A percentile compares a stretch with the other conserved stretches of the same genome.
phyloP scores from a whole-genome alignment of 2,329 filamentous ascomycete genomes.

The Akanthomyces uredinophilus region DNA sequence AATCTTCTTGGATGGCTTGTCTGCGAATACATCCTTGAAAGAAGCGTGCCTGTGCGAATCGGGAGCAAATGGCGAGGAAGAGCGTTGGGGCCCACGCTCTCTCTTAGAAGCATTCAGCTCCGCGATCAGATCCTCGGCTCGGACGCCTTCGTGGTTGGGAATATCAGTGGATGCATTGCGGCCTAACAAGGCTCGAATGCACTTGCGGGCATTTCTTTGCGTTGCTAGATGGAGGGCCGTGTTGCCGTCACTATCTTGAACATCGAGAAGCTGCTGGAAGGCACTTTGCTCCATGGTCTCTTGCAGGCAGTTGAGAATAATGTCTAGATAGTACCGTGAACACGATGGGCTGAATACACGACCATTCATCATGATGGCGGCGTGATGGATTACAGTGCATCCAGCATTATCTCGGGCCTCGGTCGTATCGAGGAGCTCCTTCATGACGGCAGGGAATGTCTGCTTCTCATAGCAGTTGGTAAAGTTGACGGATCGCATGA shows the following conservation, averaged over 20 bases:
- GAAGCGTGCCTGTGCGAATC: conserved; percentile 54
- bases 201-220: conserved; percentile 81
- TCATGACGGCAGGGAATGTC: conserved; percentile 79
- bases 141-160: conserved; percentile 73
- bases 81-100: conserved; percentile 64
- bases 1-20: conserved; percentile 37
- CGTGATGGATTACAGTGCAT: conserved; percentile 90
- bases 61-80: conserved; percentile 66
- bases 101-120: conserved; percentile 65
- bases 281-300: conserved; percentile 71
- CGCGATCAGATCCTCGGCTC: conserved; percentile 79
- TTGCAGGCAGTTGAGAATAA: conserved; percentile 79
- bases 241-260: conserved; percentile 81
- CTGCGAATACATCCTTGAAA: conserved; percentile 46
- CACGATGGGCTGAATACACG: conserved; percentile 79
- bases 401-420: conserved; percentile 73
- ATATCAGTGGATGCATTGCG: conserved; percentile 82
- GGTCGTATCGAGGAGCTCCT: conserved; percentile 77
- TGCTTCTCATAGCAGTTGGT: conserved; percentile 96
- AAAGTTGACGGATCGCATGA: conserved; percentile 92
- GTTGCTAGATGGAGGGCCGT: conserved; percentile 74
- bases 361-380: conserved; percentile 79
- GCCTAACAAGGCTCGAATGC: conserved; percentile 71
- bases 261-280: conserved; percentile 73
- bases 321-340: conserved; percentile 89